Conservation (phyloP, 225 moss, liverwort and hornwort species). For the Physcomitrellopsis africana region DNA sequence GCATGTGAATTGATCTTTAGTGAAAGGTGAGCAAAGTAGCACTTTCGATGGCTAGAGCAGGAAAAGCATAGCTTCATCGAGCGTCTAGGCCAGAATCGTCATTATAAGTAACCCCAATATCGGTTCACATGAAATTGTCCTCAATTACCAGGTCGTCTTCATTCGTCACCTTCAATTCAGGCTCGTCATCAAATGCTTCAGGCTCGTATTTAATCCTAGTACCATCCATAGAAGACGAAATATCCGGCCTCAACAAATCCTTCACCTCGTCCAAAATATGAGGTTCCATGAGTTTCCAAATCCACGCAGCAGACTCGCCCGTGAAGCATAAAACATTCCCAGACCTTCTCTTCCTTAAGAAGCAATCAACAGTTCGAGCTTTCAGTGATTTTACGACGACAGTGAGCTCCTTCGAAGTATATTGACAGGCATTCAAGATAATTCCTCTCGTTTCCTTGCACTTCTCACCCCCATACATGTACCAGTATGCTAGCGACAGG, state of each 20-base stretch:
- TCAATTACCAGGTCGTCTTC: constrained; percentile 33
- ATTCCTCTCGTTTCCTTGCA: constrained; percentile 71
- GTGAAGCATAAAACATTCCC: constrained; percentile 60
- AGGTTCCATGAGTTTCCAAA: constrained; percentile 93
- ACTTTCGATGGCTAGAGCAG: constrained; percentile 17
- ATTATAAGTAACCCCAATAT: constrained; percentile 22
- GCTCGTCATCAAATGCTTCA: constrained; percentile 23
- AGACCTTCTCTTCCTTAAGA: constrained; percentile 48
- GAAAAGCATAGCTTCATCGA: constrained; percentile 6
- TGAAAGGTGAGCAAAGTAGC: constrained; percentile 19
- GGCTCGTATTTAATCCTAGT: constrained; percentile 15
- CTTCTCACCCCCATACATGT: constrained; percentile 87
- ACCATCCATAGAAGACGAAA: constrained; percentile 11
- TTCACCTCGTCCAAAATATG: constrained; percentile 68
- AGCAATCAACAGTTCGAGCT: constrained; percentile 72
- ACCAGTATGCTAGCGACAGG: constrained; percentile 91
- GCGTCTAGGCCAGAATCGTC: not conserved
- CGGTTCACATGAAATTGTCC: constrained; percentile 5
- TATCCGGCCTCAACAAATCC: constrained; percentile 60
- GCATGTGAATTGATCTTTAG: constrained; percentile 12
- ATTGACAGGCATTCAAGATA: constrained; percentile 71
- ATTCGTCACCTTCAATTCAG: constrained; percentile 34
- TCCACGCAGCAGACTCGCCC: constrained; percentile 79
- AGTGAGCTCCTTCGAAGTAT: constrained; percentile 73
- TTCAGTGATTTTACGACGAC: constrained; percentile 83